phyloP scores from a whole-genome alignment of 164 flowering plant species.

The Tetracentron sinense region DNA sequence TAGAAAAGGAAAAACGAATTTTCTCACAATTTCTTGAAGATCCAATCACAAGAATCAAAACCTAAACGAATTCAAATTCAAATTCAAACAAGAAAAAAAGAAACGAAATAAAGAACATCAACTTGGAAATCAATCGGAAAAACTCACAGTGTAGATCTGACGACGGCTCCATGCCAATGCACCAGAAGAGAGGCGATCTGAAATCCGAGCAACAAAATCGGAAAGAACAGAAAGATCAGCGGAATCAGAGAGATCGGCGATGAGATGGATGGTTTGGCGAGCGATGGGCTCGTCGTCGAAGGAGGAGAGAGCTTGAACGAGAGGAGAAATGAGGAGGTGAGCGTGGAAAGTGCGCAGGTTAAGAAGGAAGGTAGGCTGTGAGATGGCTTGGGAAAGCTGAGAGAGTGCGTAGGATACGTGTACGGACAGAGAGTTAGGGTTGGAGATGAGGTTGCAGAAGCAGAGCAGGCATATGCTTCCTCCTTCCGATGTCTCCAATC shows the following conservation, averaged over 20 bases:
- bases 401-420: slow-evolving; percentile 89
- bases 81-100: not conserved
- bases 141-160: slow-evolving; percentile 55
- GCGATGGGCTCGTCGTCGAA: slow-evolving; percentile 65
- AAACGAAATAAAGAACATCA: not conserved
- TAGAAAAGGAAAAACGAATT: no score
- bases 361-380: slow-evolving; percentile 47
- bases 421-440: slow-evolving; percentile 59
- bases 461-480: slow-evolving; percentile 82
- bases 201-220: slow-evolving; percentile 49
- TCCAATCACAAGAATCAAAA: no score
- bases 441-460: slow-evolving; percentile 67
- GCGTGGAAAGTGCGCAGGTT: slow-evolving; percentile 49
- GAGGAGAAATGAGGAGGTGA: slow-evolving; percentile 68
- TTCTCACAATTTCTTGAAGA: no score
- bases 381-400: slow-evolving; percentile 68
- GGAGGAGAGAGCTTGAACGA: slow-evolving; percentile 46
- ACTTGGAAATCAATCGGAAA: no score
- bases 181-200: slow-evolving; percentile 46
- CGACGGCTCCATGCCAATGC: slow-evolving; percentile 62
- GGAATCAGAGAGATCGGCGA: slow-evolving; percentile 34
- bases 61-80: no score
- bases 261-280: slow-evolving; percentile 40
- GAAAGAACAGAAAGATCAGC: slow-evolving; percentile 19
- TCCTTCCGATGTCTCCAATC: slow-evolving; percentile 46